Percentiles rank a stretch among this genome's conserved stretches.
These are phyloP conservation scores for Botrytis porri DNA, from an alignment of 2,329 filamentous ascomycete species.

Conservation along the genomic window DNA sequence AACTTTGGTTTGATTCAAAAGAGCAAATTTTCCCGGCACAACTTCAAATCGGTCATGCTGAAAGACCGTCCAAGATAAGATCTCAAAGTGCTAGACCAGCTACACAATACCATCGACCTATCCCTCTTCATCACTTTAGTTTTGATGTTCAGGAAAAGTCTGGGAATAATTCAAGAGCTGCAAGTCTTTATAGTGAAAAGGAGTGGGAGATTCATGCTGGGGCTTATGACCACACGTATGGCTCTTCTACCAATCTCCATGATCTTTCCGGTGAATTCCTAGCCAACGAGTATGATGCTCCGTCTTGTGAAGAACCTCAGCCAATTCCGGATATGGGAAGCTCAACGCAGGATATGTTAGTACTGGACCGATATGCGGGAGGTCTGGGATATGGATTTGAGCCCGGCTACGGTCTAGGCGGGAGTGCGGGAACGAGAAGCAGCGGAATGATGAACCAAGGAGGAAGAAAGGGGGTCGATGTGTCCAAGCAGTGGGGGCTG, in stretches of 20 bases:
- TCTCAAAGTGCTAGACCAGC: slow-evolving; percentile 13
- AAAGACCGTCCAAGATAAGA: not conserved
- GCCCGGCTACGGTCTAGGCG: slow-evolving; percentile 24
- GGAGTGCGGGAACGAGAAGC: slow-evolving; percentile 26
- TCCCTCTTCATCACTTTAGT: slow-evolving; percentile 19
- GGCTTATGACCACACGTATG: slow-evolving; percentile 31
- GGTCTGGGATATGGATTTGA: slow-evolving; percentile 30
- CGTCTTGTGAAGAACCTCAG: slow-evolving; percentile 19
- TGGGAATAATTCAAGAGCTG: not conserved
- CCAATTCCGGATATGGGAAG: slow-evolving; percentile 19
- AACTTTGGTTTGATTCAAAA: slow-evolving; percentile 9
- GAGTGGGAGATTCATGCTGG: slow-evolving; percentile 19
- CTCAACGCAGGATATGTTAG: slow-evolving; percentile 30
- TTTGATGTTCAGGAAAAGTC: slow-evolving; percentile 15
- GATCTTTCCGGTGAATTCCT: not conserved
- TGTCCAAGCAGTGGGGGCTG: slow-evolving; percentile 25
- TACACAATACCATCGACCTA: slow-evolving; percentile 13
- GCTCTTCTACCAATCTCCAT: slow-evolving; percentile 18
- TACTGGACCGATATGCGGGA: slow-evolving; percentile 31
- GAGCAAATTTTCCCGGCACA: not conserved
- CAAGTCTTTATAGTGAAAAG: slow-evolving; percentile 16
- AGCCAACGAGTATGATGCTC: slow-evolving; percentile 22
- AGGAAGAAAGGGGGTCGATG: slow-evolving; percentile 22
- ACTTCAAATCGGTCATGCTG: not conserved
- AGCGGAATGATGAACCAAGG: slow-evolving; percentile 16